phyloP scores from a whole-genome alignment of 768 basidiomycete species.

The Leucocoprinus sp. region DNA sequence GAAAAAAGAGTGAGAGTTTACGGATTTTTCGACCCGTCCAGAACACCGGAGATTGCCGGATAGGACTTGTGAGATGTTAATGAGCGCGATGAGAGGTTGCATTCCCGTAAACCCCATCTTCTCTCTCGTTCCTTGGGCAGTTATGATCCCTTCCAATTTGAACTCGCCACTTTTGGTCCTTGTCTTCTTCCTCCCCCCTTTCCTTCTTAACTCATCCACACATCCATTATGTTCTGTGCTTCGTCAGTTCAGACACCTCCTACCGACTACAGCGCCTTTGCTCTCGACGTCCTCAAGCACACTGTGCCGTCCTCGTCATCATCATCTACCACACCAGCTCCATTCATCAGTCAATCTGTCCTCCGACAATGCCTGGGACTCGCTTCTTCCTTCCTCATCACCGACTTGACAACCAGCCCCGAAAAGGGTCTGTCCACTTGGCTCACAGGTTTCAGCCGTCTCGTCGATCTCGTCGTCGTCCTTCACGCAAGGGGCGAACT shows the following conservation, averaged over 20 bases:
- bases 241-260: slow-evolving; percentile 25
- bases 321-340: slow-evolving; percentile 15
- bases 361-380: slow-evolving; percentile 61
- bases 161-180: slow-evolving; percentile 14
- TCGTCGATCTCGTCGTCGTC: slow-evolving; percentile 68
- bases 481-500: slow-evolving; percentile 60
- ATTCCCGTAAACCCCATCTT: not conserved
- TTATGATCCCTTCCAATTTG: slow-evolving; percentile 13
- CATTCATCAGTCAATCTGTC: slow-evolving; percentile 47
- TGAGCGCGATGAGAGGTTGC: not conserved
- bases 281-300: slow-evolving; percentile 43
- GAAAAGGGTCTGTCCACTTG: slow-evolving; percentile 51
- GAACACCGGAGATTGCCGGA: slow-evolving; percentile 10
- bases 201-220: not conserved
- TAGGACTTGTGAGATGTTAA: not conserved
- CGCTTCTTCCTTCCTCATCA: slow-evolving; percentile 71
- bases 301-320: slow-evolving; percentile 29
- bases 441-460: slow-evolving; percentile 56
- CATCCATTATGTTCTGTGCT: not conserved
- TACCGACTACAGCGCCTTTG: slow-evolving; percentile 57
- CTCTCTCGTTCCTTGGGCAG: not conserved
- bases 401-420: slow-evolving; percentile 61
- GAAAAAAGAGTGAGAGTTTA: not conserved
- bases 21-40: not conserved
- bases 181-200: not conserved